Evolutionary conservation across 371 early-diverging fungal genomes (phyloP).

Genomic region (Neoconidiobolus thromboides): DNA sequence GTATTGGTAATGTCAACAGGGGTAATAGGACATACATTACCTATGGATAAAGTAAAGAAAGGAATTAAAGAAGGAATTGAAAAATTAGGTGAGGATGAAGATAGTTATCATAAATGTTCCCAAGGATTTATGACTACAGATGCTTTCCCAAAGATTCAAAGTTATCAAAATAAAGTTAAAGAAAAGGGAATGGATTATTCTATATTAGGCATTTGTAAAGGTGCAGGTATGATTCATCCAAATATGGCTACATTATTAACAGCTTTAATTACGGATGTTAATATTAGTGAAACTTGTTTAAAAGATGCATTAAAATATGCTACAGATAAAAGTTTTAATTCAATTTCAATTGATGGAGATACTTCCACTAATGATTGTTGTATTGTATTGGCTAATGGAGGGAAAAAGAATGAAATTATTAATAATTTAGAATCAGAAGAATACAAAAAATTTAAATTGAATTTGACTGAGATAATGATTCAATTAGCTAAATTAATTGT

Average conservation of each 20-base stretch:
- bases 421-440: slow-evolving; percentile 23
- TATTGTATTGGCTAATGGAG: slow-evolving; percentile 73
- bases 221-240: slow-evolving; percentile 91
- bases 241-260: slow-evolving; percentile 86
- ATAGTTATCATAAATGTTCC: slow-evolving; percentile 61
- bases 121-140: slow-evolving; percentile 91
- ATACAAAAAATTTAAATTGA: slow-evolving; percentile 40
- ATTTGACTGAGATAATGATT: slow-evolving; percentile 56
- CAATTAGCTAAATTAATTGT: slow-evolving; percentile 76
- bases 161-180: slow-evolving; percentile 31
- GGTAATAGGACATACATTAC: slow-evolving; percentile 83
- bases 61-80: slow-evolving; percentile 36
- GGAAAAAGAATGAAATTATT: slow-evolving; percentile 20
- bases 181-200: slow-evolving; percentile 23
- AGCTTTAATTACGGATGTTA: slow-evolving; percentile 67
- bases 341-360: slow-evolving; percentile 87
- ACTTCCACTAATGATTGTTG: slow-evolving; percentile 92
- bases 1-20: slow-evolving; percentile 89
- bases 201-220: slow-evolving; percentile 86
- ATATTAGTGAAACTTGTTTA: slow-evolving; percentile 35
- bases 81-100: slow-evolving; percentile 30
- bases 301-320: slow-evolving; percentile 57
- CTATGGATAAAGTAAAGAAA: slow-evolving; percentile 59
- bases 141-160: slow-evolving; percentile 79
- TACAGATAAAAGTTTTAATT: slow-evolving; percentile 80